A percentile compares a stretch with the other conserved stretches of the same genome.
These are phyloP conservation scores for Diaporthe sp. DNA, from an alignment of 2,329 filamentous ascomycete species.

Conservation along the genomic window DNA sequence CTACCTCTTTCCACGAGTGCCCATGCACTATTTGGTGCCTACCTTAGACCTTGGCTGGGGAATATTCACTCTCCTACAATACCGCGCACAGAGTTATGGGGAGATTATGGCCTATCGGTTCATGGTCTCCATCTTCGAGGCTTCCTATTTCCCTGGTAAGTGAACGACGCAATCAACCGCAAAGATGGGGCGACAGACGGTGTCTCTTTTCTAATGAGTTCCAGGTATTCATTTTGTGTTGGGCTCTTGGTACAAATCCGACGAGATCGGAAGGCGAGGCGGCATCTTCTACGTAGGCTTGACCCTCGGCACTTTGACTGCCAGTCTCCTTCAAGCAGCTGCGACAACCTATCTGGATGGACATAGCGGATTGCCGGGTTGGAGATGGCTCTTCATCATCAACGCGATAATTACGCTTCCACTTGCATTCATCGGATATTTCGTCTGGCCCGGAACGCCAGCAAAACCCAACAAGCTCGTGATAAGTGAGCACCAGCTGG, in stretches of 20 bases:
- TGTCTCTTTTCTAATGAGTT: not conserved
- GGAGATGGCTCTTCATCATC: constrained; percentile 41
- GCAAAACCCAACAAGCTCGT: constrained; percentile 52
- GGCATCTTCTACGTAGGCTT: constrained; percentile 50
- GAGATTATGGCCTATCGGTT: constrained; percentile 42
- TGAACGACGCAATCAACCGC: not conserved
- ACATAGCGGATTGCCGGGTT: constrained; percentile 27
- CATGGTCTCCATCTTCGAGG: constrained; percentile 40
- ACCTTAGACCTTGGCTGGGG: constrained; percentile 46
- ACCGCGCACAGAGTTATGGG: constrained; percentile 41
- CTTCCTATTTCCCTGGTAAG: constrained; percentile 25
- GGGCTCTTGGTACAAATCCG: constrained; percentile 39
- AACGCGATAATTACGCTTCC: constrained; percentile 66
- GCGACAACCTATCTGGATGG: constrained; percentile 39
- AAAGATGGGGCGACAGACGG: not conserved
- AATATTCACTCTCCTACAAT: constrained; percentile 46
- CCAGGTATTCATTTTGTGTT: constrained; percentile 37
- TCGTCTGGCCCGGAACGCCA: constrained; percentile 56
- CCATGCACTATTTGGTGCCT: constrained; percentile 47
- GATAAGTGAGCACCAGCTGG: constrained; percentile 49
- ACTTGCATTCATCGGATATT: constrained; percentile 61
- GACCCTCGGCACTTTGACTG: constrained; percentile 38
- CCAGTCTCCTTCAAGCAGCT: constrained; percentile 39
- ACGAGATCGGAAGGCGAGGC: constrained; percentile 39
- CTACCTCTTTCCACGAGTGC: constrained; percentile 46